A percentile compares a stretch with the other conserved stretches of the same genome.
These are phyloP conservation scores for Jaminaea rosea DNA, from an alignment of 1,284 basidiomycete genomes.

Conservation along the genomic window DNA sequence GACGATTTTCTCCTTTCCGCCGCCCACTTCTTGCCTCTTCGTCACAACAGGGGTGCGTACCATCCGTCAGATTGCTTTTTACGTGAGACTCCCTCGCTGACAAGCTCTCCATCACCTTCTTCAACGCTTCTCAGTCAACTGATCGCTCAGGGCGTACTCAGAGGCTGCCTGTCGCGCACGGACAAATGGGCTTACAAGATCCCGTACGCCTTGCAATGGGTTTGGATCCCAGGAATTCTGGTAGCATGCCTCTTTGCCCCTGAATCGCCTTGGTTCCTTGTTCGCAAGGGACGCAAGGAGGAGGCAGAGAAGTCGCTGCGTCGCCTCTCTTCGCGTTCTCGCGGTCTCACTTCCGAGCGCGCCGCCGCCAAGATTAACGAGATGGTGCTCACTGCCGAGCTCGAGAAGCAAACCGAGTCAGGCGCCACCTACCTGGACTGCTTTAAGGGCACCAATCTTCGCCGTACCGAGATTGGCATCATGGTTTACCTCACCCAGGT, in stretches of 20 bases:
- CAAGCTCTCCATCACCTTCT: constrained; percentile 26
- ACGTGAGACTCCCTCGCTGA: constrained; percentile 48
- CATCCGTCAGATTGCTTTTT: no score
- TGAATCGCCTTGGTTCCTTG: constrained; percentile 44
- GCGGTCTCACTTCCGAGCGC: constrained; percentile 20
- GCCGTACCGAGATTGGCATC: constrained; percentile 43
- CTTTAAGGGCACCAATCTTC: constrained; percentile 34
- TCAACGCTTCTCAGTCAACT: constrained; percentile 9
- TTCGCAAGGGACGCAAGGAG: constrained; percentile 31
- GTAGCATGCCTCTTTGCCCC: constrained; percentile 37
- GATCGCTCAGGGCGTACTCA: background rate
- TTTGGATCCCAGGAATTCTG: constrained; percentile 25
- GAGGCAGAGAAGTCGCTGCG: constrained; percentile 16
- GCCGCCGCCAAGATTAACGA: constrained; percentile 16
- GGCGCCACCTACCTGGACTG: constrained; percentile 34
- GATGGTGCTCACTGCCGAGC: constrained; percentile 38
- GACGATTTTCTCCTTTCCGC: no score
- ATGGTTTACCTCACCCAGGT: constrained; percentile 46
- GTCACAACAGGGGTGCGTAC: no score
- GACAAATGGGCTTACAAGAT: constrained; percentile 39
- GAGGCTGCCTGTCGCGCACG: background rate
- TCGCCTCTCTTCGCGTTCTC: constrained; percentile 17
- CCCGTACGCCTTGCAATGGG: constrained; percentile 49
- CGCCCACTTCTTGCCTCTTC: no score
- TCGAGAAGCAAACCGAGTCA: constrained; percentile 28